phyloP scores from a whole-genome alignment of 306 rosid species.

The Lathyrus oleraceus region DNA sequence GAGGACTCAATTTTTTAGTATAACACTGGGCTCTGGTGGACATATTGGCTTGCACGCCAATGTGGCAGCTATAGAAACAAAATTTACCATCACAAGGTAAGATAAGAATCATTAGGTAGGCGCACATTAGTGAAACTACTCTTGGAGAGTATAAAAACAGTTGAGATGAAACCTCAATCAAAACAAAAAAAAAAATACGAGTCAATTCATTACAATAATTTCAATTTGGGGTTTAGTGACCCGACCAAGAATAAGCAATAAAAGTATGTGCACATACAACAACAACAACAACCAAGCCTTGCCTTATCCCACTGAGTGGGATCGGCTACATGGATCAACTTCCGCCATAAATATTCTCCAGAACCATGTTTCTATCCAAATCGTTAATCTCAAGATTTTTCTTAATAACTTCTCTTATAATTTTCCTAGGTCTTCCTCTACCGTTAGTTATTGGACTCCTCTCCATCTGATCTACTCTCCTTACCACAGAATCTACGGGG shows the following conservation, averaged over 20 bases:
- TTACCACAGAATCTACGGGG: too few species aligned
- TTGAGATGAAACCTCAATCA: background rate
- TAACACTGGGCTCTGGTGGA: background rate
- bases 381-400: too few species aligned
- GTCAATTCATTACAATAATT: conserved; percentile 21
- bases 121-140: background rate
- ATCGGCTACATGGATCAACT: too few species aligned
- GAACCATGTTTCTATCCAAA: too few species aligned
- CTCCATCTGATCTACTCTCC: too few species aligned
- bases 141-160: conserved; percentile 16
- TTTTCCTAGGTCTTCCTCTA: too few species aligned
- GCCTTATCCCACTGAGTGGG: too few species aligned
- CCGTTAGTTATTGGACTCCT: too few species aligned
- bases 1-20: conserved; percentile 15
- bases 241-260: conserved; percentile 11
- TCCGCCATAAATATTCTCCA: too few species aligned
- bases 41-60: conserved; percentile 6
- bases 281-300: too few species aligned
- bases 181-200: background rate
- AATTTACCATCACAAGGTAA: conserved; percentile 25
- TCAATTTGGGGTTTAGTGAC: conserved; percentile 15
- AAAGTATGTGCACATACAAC: background rate
- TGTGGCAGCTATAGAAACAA: conserved; percentile 22
- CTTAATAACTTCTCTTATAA: too few species aligned
- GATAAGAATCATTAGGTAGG: conserved; percentile 4